A percentile compares a stretch with the other conserved stretches of the same genome.
phyloP scores from a whole-genome alignment of 2,329 filamentous ascomycete genomes.

The Dactylellina leptospora region DNA sequence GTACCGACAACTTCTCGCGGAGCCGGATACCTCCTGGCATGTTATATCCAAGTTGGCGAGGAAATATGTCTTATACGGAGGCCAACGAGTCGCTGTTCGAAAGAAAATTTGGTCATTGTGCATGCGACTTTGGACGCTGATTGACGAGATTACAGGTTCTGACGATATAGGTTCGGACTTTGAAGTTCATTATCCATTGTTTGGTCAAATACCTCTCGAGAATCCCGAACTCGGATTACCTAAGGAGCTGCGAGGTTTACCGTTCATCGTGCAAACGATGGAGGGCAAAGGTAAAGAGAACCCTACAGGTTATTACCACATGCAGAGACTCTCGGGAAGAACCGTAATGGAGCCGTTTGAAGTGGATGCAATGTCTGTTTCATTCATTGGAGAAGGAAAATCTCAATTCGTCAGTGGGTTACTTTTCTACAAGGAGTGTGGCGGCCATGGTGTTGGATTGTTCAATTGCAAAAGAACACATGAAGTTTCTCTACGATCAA shows the following conservation, averaged over 20 bases:
- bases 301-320: background rate
- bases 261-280: constrained; percentile 3
- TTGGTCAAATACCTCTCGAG: background rate
- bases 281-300: background rate
- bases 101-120: constrained; percentile 8
- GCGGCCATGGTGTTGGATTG: constrained; percentile 11
- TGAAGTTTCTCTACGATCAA: background rate
- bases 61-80: background rate
- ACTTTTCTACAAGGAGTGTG: background rate
- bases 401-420: constrained; percentile 19
- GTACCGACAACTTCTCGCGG: too few species aligned
- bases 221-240: background rate
- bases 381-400: constrained; percentile 3
- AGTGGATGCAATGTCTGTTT: constrained; percentile 11
- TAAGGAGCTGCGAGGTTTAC: background rate
- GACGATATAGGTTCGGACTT: background rate
- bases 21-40: too few species aligned
- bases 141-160: constrained; percentile 10
- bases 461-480: background rate
- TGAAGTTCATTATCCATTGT: constrained; percentile 18
- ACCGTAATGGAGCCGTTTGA: background rate
- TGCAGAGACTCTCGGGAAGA: constrained; percentile 11
- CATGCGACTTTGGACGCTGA: background rate
- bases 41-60: background rate
- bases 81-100: background rate